Base-by-base conservation (phyloP, 768 basidiomycete genomes). In the Obba rivulosa region DNA sequence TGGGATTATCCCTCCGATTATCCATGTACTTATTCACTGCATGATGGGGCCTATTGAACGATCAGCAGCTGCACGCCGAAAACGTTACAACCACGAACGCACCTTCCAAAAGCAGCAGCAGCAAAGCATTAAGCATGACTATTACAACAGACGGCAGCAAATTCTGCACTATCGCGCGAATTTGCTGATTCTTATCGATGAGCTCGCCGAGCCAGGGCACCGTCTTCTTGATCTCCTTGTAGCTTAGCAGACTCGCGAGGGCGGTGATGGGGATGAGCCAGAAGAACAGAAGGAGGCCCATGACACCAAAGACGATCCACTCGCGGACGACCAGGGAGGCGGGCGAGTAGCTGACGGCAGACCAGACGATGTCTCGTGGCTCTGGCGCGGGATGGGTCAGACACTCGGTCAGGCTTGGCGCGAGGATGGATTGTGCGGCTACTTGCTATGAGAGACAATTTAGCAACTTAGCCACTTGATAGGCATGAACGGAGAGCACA, bases 301-400 rank as follows among this genome's bases (percentile, higher is more conserved):
- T 87, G 24, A 81, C 72, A 13, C 66, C 72, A 18, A 89, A 66
- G 2, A 94, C 89, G 22, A 95, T 61, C 28, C 83, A 48, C 37
- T 91, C 81, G 23, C 96, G 83, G 3, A 81, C 72, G 40, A 79
- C 74, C 16, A 82, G 70, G 28, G 79, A 69, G 14, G 74, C 60
- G 1, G 72, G 69, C 0, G 89, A 78, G 18, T 85, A 79, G 2
- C 83, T 73, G 71, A 98, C 86, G 56, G 92, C 93, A 24, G 83
- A 74, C 96, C 96, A 99, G 17, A 97, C 81, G 48, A 98, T 89
- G 63, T 98, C 95, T 41, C 95, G 80, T 9, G 95, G 94, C 62
- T 97, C 94, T 0, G 95, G 95, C 0, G 95, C 93, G 17, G 80
- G 78, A 49, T 72, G 77, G 10, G 90, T 94, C 25, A 74, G 74